These are phyloP conservation scores for Calonectria pseudoreteaudii DNA, from an alignment of 2,329 filamentous ascomycete species.

Conservation along the genomic window DNA sequence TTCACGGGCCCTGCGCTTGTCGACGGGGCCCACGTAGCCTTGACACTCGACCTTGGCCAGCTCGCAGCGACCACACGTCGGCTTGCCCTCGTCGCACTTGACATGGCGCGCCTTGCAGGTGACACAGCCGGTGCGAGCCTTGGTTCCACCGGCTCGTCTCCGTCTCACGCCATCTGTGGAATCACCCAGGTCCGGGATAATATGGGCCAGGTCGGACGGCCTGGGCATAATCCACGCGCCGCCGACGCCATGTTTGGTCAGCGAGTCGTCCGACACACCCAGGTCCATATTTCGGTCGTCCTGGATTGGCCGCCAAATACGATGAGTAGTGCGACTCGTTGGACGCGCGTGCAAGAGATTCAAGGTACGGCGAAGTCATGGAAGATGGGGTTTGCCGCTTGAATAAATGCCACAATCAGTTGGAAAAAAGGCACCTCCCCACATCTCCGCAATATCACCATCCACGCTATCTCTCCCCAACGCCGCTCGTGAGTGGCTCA, in stretches of 20 bases:
- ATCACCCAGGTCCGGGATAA: background rate
- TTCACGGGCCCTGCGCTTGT: background rate
- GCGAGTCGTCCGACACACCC: background rate
- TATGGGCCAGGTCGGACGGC: background rate
- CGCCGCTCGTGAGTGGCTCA: background rate
- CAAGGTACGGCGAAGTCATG: background rate
- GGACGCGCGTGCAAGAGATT: background rate
- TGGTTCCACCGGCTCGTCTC: background rate
- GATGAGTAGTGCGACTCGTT: background rate
- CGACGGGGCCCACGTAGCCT: background rate
- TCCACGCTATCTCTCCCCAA: background rate
- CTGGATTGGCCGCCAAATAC: background rate
- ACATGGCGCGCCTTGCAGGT: slow-evolving; percentile 3
- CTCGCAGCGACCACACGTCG: background rate
- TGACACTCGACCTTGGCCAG: background rate
- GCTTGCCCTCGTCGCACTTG: slow-evolving; percentile 10
- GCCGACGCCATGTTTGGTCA: background rate
- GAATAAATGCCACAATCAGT: slow-evolving; percentile 3
- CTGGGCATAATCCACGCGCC: background rate
- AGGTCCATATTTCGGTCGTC: background rate
- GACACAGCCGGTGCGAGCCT: slow-evolving; percentile 5
- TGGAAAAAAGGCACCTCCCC: background rate
- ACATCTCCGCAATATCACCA: background rate
- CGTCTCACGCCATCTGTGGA: background rate
- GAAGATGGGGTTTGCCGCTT: background rate